Conservation (phyloP, 148 eudicot genomes). For the Nepenthes mirabilis region DNA sequence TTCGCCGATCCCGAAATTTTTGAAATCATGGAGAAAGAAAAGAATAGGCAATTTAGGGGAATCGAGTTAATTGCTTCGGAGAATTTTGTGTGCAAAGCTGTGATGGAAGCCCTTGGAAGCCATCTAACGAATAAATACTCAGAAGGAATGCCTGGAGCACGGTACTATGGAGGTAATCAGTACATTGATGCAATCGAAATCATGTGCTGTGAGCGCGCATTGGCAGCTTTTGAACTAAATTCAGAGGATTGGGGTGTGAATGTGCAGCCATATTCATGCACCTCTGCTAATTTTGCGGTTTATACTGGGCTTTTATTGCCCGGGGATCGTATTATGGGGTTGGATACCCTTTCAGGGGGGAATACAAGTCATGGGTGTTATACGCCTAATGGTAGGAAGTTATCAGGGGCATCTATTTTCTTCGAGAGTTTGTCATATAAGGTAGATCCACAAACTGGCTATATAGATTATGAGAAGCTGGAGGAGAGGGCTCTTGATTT, state of each 20-base stretch:
- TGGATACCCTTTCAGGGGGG: slow-evolving; percentile 84
- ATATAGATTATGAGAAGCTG: slow-evolving; percentile 69
- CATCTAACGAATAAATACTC: slow-evolving; percentile 83
- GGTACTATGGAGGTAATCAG: slow-evolving; percentile 85
- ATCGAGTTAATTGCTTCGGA: slow-evolving; percentile 90
- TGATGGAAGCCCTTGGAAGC: slow-evolving; percentile 84
- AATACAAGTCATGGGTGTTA: slow-evolving; percentile 86
- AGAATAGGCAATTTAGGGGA: slow-evolving; percentile 59
- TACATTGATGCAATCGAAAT: slow-evolving; percentile 76
- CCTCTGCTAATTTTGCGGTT: slow-evolving; percentile 83
- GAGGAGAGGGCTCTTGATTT: slow-evolving; percentile 87
- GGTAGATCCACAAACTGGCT: slow-evolving; percentile 66
- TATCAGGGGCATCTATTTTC: slow-evolving; percentile 90
- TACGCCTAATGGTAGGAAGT: slow-evolving; percentile 80
- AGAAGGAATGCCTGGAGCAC: slow-evolving; percentile 82
- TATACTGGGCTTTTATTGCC: slow-evolving; percentile 75
- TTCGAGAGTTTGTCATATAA: slow-evolving; percentile 81
- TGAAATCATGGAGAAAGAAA: slow-evolving; percentile 70
- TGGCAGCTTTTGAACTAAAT: slow-evolving; percentile 62
- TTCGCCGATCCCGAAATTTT: slow-evolving; percentile 71
- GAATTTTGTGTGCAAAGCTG: slow-evolving; percentile 84
- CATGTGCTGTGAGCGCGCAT: slow-evolving; percentile 64
- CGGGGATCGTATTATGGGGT: slow-evolving; percentile 87
- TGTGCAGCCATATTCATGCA: slow-evolving; percentile 91
- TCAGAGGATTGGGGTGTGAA: slow-evolving; percentile 80